phyloP scores from a whole-genome alignment of 345 rosid genomes.

The Eucalyptus curtisii region DNA sequence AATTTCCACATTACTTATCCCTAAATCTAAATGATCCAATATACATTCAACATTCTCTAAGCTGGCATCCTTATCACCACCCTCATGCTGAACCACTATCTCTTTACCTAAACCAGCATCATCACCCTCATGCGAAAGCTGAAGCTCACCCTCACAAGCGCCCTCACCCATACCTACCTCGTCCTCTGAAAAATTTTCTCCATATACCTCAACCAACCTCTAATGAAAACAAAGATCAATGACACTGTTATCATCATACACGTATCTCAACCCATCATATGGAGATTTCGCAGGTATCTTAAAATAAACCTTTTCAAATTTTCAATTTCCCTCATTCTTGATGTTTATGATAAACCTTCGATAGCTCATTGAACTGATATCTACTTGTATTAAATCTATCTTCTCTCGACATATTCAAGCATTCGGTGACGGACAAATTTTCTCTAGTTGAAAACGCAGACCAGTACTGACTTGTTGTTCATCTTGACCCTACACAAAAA shows the following conservation, averaged over 20 bases:
- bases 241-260: not conserved
- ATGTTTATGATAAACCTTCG: not conserved
- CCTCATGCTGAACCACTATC: not conserved
- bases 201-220: not conserved
- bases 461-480: not conserved
- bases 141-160: not conserved
- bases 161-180: not conserved
- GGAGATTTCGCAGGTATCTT: not conserved
- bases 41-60: not conserved
- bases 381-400: not conserved
- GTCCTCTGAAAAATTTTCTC: not conserved
- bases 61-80: not conserved
- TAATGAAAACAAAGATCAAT: not conserved
- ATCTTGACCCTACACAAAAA: not conserved
- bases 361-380: not conserved
- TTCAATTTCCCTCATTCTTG: not conserved
- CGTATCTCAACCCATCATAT: not conserved
- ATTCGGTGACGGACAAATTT: not conserved
- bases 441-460: not conserved
- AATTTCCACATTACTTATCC: not conserved
- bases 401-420: not conserved
- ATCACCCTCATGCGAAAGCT: not conserved
- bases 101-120: not conserved
- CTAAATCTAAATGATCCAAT: not conserved
- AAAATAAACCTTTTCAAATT: not conserved